Percentiles rank a stretch among this genome's conserved stretches.
Conservation (phyloP, 129 eudicot species). For the Mikania micrantha region DNA sequence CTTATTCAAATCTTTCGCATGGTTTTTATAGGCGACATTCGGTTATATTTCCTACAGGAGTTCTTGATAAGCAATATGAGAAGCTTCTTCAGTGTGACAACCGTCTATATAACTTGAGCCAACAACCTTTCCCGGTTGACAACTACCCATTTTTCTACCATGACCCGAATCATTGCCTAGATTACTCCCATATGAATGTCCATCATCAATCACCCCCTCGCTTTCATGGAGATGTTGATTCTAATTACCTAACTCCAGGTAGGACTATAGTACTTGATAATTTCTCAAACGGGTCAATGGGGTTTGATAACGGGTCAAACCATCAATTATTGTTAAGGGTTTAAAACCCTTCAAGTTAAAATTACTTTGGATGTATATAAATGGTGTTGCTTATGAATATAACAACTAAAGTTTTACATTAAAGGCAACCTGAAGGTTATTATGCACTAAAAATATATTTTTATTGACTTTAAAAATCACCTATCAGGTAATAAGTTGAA, state of each 20-base stretch:
- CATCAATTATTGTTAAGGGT: too few species aligned
- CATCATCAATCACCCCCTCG: conserved; percentile 10
- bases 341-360: too few species aligned
- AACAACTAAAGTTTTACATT: too few species aligned
- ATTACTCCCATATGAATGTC: neutral
- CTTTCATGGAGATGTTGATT: conserved; percentile 2
- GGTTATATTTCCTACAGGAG: conserved; percentile 34
- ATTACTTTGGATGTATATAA: too few species aligned
- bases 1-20: neutral
- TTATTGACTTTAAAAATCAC: too few species aligned
- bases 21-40: conserved; percentile 38
- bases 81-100: conserved; percentile 51
- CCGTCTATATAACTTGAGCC: conserved; percentile 38
- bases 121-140: conserved; percentile 40
- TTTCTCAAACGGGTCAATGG: too few species aligned
- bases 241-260: conserved; percentile 19
- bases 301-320: too few species aligned
- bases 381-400: too few species aligned
- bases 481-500: neutral
- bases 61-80: conserved; percentile 51
- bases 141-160: conserved; percentile 31
- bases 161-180: neutral
- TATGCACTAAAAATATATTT: too few species aligned
- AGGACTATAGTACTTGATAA: neutral
- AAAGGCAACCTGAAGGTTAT: too few species aligned